Base-by-base conservation (phyloP, 805 yeast species). In the Kuraishia ogatae region DNA sequence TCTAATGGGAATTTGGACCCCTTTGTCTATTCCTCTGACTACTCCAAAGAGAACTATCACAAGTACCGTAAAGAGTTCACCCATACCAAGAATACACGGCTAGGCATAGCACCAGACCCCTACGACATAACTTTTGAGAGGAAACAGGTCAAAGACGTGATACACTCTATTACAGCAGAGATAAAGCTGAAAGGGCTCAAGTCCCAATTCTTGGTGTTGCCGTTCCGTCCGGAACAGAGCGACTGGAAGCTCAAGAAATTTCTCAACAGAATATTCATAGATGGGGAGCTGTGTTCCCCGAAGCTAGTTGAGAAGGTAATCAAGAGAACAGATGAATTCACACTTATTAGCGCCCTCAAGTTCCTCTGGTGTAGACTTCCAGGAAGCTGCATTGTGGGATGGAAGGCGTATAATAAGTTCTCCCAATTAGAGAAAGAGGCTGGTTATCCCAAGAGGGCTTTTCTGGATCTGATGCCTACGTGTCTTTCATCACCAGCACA, bases 341-440 rank as follows among this genome's bases (percentile, higher is more conserved):
- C 92, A 1, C 70, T 91, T 48, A 82, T 87, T 43, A 79, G 89
- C 55, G 85, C 85, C 1, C 72, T 91, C 57, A 90, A 89, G 65
- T 91, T 88, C 70, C 74, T 89, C 50, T 91, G 97, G 97, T 81
- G 92, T 57, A 75, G 97, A 56, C 69, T 92, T 21, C 93, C 93
- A 8, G 85, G 84, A 55, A 80, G 81, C 57, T 89, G 91, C 60
- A 77, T 91, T 29, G 83, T 91, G 50, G 94, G 96, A 0, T 90
- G 96, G 96, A 86, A 84, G 55, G 82, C 89, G 0, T 91, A 91
- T 67, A 73, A 83, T 24, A 81, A 84, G 55, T 91, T 86, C 66
- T 84, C 79, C 60, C 73, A 78, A 22, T 72, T 79, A 52, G 96
- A 90, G 64, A 74, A 75, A 47, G 84, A 83, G 54, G 81, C 82